phyloP scores from a whole-genome alignment of 78 protist genomes.

The Dictyostelium citrinum region DNA sequence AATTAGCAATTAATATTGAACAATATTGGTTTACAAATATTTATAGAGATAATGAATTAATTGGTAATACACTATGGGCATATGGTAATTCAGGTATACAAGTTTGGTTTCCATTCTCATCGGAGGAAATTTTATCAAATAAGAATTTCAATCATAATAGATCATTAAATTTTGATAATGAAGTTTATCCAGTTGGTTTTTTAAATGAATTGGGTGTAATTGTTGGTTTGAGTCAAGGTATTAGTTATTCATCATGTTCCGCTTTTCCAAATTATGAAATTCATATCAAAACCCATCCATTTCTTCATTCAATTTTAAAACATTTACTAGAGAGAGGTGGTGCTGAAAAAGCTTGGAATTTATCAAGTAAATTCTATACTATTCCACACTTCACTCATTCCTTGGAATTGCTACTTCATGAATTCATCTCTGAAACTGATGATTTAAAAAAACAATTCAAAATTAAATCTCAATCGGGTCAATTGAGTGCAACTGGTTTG shows the following conservation, averaged over 20 bases:
- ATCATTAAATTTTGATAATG: conserved; percentile 69
- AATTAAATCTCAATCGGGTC: not conserved
- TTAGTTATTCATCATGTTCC: conserved; percentile 55
- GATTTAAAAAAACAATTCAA: not conserved
- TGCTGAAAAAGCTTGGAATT: conserved; percentile 63
- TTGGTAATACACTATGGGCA: conserved; percentile 82
- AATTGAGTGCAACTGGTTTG: too few relatives aligned
- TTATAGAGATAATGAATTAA: conserved; percentile 19
- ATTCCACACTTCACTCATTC: conserved; percentile 84
- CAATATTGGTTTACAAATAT: conserved; percentile 79
- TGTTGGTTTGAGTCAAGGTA: conserved; percentile 74
- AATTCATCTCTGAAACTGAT: conserved; percentile 28
- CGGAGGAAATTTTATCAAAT: conserved; percentile 25
- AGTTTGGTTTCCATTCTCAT: conserved; percentile 80
- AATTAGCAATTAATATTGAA: conserved; percentile 29
- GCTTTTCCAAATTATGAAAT: conserved; percentile 73
- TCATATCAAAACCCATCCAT: conserved; percentile 79
- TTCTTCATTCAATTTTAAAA: conserved; percentile 80
- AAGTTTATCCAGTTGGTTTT: conserved; percentile 82
- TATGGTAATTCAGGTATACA: conserved; percentile 70
- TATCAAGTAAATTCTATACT: conserved; percentile 38
- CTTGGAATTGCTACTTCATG: conserved; percentile 69
- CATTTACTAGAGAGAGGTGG: conserved; percentile 66
- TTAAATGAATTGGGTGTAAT: conserved; percentile 76
- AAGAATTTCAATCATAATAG: conserved; percentile 17